Base-by-base conservation (phyloP, 2,329 filamentous ascomycete species). In the Orbilia brochopaga region DNA sequence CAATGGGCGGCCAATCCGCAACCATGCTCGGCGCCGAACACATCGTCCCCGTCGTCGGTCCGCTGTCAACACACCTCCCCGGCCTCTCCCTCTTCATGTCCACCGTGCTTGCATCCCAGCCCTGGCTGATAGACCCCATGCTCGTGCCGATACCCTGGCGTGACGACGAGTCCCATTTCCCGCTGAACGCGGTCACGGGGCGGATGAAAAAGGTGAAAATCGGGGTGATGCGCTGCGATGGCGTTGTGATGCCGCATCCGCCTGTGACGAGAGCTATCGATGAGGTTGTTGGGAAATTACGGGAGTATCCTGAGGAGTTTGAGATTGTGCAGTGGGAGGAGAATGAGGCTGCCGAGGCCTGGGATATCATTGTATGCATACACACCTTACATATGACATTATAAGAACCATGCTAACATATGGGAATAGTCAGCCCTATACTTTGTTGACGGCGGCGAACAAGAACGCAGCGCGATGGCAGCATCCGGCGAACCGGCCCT, bases 191-290 rank as follows among this genome's bases (percentile, higher is more conserved):
- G 4, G 32, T 70, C 1, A 70, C 59, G n/a, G 66, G 66, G 1
- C 58, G 23, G 19, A 59, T 56, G 40, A 79, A 79, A 65, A 86
- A 83, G 72, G 78, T 88, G 4, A 86, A 84, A 75, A 80, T 90
- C n/a, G 88, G 83, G 0, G 81, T 87, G 1, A 78, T 87, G 51
- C 83, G 83, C 81, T 81, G 85, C 77, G 86, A 88, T 67, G 84
- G 83, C 0, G 81, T 88, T 10, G 84, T 88, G 0, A 82, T 81
- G 74, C 85, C 85, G 0, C 86, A 87, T 67, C 86, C 86, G 0
- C 86, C 86, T 0, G 81, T 88, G 40, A 79, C 79, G 0, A 79
- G 87, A 44, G 87, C 86, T 0, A 76, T 90, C 42, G 80, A 81
- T 58, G 82, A 85, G 57, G 81, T 85, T 0, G 83, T 83, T 0